Evolutionary conservation across 768 basidiomycete genomes (phyloP).

Genomic region (Multifurca ochricompacta): DNA sequence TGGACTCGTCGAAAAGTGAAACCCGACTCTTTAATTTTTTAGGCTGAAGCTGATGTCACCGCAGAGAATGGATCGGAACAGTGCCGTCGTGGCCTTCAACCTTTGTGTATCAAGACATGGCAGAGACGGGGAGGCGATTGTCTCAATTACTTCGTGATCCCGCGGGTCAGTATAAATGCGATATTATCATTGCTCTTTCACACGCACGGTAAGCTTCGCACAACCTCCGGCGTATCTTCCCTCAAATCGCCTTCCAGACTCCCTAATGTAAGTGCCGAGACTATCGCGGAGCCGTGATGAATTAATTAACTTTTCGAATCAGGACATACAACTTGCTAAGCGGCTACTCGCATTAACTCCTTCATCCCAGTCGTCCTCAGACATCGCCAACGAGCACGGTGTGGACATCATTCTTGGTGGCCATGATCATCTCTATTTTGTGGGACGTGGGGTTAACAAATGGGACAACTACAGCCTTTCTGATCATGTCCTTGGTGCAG

Average conservation of each 20-base stretch:
- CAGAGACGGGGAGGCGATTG: constrained; percentile 58
- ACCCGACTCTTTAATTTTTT: no score
- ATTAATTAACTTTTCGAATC: constrained; percentile 2
- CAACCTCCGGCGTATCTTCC: neutral
- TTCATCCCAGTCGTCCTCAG: constrained; percentile 34
- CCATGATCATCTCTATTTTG: constrained; percentile 81
- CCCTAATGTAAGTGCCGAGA: constrained; percentile 26
- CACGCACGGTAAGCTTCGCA: constrained; percentile 54
- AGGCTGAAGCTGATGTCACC: no score
- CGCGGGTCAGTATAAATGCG: constrained; percentile 58
- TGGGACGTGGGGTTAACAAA: constrained; percentile 51
- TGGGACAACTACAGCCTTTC: constrained; percentile 62
- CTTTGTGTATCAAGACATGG: constrained; percentile 74
- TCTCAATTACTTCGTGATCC: constrained; percentile 70
- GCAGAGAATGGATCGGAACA: constrained; percentile 84
- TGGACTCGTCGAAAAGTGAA: constrained; percentile 80
- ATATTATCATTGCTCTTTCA: constrained; percentile 79
- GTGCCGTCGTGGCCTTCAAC: constrained; percentile 79
- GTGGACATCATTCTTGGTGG: constrained; percentile 82
- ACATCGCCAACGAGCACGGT: constrained; percentile 55
- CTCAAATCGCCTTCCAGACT: constrained; percentile 21
- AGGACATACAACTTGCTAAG: constrained; percentile 72
- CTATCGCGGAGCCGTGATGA: neutral
- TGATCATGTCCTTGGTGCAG: constrained; percentile 51
- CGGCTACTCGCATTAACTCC: constrained; percentile 54